Percentiles rank a stretch among this genome's conserved stretches.
Conservation (phyloP, 1,284 basidiomycete species). For the Trichosporon sp. region DNA sequence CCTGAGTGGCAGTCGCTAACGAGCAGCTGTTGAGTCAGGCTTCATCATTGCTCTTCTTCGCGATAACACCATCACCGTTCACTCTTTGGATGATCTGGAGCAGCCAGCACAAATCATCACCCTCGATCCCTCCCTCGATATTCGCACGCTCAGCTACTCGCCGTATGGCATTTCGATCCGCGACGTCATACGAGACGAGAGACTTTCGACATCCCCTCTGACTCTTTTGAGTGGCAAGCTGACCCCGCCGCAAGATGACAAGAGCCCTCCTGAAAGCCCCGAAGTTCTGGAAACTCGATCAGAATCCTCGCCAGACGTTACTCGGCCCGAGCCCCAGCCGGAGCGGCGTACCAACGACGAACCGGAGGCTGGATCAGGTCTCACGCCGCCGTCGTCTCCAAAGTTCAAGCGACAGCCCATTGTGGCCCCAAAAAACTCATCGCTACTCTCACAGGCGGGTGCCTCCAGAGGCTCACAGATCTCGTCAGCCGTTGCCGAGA, state of each 20-base stretch:
- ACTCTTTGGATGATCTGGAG: constrained; percentile 67
- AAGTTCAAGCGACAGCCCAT: constrained; percentile 24
- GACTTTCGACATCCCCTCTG: constrained; percentile 26
- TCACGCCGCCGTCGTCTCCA: constrained; percentile 40
- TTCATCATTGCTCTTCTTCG: constrained; percentile 70
- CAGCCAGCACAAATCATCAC: constrained; percentile 63
- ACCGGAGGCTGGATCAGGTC: constrained; percentile 38
- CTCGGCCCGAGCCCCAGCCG: neutral
- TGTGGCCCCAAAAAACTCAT: constrained; percentile 19
- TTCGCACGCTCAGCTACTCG: constrained; percentile 39
- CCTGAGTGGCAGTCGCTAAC: neutral
- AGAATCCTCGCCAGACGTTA: neutral
- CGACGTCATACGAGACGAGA: constrained; percentile 39
- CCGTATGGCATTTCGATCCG: constrained; percentile 45
- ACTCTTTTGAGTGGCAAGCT: constrained; percentile 31
- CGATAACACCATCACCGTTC: constrained; percentile 71
- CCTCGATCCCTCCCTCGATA: constrained; percentile 49
- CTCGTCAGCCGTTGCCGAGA: constrained; percentile 41
- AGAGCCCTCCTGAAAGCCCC: neutral
- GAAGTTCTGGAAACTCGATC: neutral
- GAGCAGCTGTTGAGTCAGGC: constrained; percentile 69
- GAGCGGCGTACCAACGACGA: constrained; percentile 20
- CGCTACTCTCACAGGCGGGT: constrained; percentile 16
- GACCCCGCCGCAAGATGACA: constrained; percentile 10
- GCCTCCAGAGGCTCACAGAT: constrained; percentile 9